Evolutionary conservation across 2,329 filamentous ascomycete genomes (phyloP).

Genomic region (Nothophoma quercina): DNA sequence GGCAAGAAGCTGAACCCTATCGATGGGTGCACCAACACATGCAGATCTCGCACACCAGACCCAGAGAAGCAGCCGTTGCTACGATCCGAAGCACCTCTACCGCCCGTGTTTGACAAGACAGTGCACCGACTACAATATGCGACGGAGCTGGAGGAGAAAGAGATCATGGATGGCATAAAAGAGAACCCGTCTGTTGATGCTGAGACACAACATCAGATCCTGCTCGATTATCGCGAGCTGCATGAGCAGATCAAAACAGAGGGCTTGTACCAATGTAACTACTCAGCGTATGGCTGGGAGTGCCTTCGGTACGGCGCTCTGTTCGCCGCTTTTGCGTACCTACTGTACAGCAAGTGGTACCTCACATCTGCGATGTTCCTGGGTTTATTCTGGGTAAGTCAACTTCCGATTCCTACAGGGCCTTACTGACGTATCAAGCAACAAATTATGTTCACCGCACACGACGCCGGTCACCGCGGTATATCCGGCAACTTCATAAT

Average conservation of each 20-base stretch:
- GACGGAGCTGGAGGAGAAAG: conserved; percentile 45
- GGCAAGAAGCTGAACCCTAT: conserved; percentile 34
- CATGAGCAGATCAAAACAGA: conserved; percentile 63
- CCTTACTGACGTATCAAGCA: conserved; percentile 55
- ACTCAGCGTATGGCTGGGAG: conserved; percentile 67
- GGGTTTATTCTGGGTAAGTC: conserved; percentile 67
- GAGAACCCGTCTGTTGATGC: conserved; percentile 62
- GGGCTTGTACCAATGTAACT: conserved; percentile 67
- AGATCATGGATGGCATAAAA: conserved; percentile 47
- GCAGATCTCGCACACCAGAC: conserved; percentile 30
- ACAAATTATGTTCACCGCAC: conserved; percentile 73
- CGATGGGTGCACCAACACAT: conserved; percentile 21
- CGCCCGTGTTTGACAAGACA: conserved; percentile 25
- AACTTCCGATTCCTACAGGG: background rate
- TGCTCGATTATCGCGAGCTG: conserved; percentile 63
- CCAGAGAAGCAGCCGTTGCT: conserved; percentile 34
- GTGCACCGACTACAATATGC: conserved; percentile 42
- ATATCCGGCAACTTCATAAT: conserved; percentile 67
- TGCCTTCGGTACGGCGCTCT: conserved; percentile 61
- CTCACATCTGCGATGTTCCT: conserved; percentile 64
- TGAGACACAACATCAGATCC: conserved; percentile 63
- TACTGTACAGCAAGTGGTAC: conserved; percentile 63
- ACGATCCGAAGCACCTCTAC: conserved; percentile 12
- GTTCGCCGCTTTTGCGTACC: conserved; percentile 58
- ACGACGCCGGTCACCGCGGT: conserved; percentile 70